These are phyloP conservation scores for Mucor circinelloides DNA, from an alignment of 371 early-diverging fungal genomes.

Conservation along the genomic window DNA sequence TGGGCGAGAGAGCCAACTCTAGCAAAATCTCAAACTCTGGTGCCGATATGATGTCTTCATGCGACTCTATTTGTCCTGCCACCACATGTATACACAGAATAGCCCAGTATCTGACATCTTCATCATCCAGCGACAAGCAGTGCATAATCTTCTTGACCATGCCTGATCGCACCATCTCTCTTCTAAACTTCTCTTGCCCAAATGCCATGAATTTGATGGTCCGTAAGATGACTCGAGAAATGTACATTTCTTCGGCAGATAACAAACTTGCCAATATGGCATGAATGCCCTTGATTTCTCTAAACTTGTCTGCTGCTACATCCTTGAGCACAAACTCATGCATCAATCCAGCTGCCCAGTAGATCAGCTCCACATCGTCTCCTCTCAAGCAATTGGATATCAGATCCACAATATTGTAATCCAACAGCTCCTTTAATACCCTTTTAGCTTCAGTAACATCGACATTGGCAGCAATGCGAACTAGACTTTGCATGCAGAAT, in stretches of 20 bases:
- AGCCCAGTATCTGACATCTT: conserved; percentile 78
- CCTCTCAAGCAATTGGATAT: conserved; percentile 71
- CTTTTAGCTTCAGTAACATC: conserved; percentile 47
- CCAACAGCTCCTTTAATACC: conserved; percentile 58
- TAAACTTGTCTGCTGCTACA: conserved; percentile 61
- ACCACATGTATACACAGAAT: conserved; percentile 60
- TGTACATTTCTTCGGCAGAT: conserved; percentile 64
- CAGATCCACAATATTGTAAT: conserved; percentile 68
- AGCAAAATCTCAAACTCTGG: conserved; percentile 43
- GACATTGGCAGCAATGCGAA: conserved; percentile 72
- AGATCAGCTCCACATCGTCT: conserved; percentile 81
- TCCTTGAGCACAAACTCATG: conserved; percentile 82
- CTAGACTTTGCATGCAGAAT: conserved; percentile 79
- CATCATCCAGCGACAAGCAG: conserved; percentile 70
- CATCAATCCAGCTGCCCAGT: conserved; percentile 80
- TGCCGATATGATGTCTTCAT: conserved; percentile 41
- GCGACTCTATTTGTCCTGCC: conserved; percentile 49
- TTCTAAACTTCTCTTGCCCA: conserved; percentile 53
- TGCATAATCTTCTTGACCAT: conserved; percentile 65
- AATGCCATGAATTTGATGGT: conserved; percentile 74
- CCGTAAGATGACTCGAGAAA: conserved; percentile 73
- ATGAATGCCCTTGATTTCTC: conserved; percentile 63
- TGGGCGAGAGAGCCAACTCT: conserved; percentile 37
- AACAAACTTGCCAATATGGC: conserved; percentile 60
- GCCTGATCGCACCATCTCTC: conserved; percentile 61